A percentile compares a stretch with the other conserved stretches of the same genome.
Evolutionary conservation across 1,284 basidiomycete genomes (phyloP).

Genomic region (Xerocomus nothofagi): DNA sequence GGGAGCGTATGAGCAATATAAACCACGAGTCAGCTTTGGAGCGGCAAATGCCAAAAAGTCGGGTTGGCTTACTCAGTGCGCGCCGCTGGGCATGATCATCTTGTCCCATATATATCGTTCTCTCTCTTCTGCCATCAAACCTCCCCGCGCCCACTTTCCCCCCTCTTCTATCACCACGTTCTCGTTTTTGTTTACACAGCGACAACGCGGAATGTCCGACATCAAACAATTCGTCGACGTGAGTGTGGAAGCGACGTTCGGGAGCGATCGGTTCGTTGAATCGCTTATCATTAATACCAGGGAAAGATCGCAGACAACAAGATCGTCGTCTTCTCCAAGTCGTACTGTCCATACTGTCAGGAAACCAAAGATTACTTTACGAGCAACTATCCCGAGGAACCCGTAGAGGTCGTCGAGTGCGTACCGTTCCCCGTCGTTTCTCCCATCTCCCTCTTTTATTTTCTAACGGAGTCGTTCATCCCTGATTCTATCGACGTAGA

Average conservation of each 20-base stretch:
- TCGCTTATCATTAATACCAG: constrained; percentile 43
- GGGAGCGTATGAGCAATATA: no score
- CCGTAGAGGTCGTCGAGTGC: constrained; percentile 59
- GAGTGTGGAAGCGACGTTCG: constrained; percentile 6
- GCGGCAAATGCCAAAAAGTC: no score
- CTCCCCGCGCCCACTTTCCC: neutral
- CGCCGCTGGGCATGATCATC: no score
- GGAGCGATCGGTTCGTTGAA: neutral
- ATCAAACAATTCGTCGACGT: constrained; percentile 46
- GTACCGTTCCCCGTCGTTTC: constrained; percentile 22
- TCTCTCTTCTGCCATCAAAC: constrained; percentile 13
- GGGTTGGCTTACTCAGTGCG: constrained; percentile 2
- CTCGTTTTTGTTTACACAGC: constrained; percentile 5
- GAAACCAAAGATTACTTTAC: constrained; percentile 58
- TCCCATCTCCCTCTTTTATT: neutral
- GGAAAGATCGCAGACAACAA: constrained; percentile 54
- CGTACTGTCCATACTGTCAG: constrained; percentile 61
- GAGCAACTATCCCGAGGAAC: constrained; percentile 47
- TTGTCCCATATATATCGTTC: constrained; percentile 29
- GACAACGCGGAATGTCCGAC: constrained; percentile 27
- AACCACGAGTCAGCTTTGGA: no score
- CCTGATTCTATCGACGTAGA: constrained; percentile 5
- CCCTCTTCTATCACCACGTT: constrained; percentile 1
- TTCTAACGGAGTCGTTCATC: neutral
- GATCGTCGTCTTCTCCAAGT: constrained; percentile 72